Conservation (phyloP, 2,329 filamentous ascomycete genomes). For the Cucurbitaria berberidis region DNA sequence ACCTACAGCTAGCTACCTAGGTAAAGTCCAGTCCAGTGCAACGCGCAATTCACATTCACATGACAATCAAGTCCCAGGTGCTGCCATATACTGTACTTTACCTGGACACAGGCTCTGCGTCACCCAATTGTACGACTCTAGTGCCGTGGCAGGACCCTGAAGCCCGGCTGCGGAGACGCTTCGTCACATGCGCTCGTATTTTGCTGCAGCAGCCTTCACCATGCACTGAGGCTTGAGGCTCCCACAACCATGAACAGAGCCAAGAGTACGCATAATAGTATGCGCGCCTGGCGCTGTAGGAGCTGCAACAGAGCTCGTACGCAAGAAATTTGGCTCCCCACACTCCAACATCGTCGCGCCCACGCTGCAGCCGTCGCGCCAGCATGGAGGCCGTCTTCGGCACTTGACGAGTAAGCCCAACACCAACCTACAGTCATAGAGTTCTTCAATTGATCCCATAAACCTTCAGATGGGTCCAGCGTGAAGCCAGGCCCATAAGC, state of each 20-base stretch:
- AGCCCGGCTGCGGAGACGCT: background rate
- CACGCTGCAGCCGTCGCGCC: slow-evolving; percentile 52
- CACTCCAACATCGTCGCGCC: slow-evolving; percentile 11
- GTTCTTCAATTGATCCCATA: slow-evolving; percentile 12
- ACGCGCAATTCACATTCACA: background rate
- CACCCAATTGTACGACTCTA: background rate
- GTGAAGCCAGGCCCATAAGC: slow-evolving; percentile 93
- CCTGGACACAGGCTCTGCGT: background rate
- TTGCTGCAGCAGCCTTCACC: slow-evolving; percentile 12
- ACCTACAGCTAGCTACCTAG: background rate
- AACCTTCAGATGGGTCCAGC: slow-evolving; percentile 79
- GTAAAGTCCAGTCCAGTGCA: background rate
- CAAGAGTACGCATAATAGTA: slow-evolving; percentile 8
- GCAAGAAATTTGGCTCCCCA: slow-evolving; percentile 19
- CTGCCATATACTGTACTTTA: background rate
- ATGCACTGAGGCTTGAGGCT: slow-evolving; percentile 14
- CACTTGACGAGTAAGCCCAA: slow-evolving; percentile 63
- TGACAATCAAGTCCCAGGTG: background rate
- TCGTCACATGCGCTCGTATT: slow-evolving; percentile 13
- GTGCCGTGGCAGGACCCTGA: slow-evolving; percentile 7
- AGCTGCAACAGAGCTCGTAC: background rate
- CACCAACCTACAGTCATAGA: slow-evolving; percentile 14
- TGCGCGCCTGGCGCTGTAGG: slow-evolving; percentile 7
- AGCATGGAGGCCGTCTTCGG: slow-evolving; percentile 64
- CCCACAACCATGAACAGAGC: slow-evolving; percentile 25